Base-by-base conservation (phyloP, 2,329 filamentous ascomycete genomes). In the Colletotrichum sp. region DNA sequence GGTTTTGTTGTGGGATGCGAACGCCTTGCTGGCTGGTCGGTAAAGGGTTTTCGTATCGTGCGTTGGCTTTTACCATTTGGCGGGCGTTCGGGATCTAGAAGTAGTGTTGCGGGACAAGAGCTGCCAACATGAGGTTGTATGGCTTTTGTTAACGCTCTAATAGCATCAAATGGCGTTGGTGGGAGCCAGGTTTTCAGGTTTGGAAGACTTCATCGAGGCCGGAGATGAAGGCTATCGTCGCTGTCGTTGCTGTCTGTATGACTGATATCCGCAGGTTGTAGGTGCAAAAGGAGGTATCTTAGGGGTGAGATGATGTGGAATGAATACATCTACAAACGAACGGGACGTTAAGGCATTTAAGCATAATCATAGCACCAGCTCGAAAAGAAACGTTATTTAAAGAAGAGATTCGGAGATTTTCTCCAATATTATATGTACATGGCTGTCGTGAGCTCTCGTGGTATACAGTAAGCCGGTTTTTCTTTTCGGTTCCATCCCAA, bases 1-100 rank as follows among this genome's bases (percentile, higher is more conserved):
- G 80, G 90, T 99, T 13, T 88, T 98, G 80, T 91, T 99, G 8
- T 99, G 96, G 96, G 97, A 99, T 87, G 95, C 96, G 52, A 93
- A 89, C 77, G 85, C 87, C 78, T 78, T 91, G 48, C 83, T 86
- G 68, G 71, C 64, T 3, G 74, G 71, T 55, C 30, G 71, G 77
- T 80, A 48, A 78, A 24, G 26, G 13, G 32, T 34, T 55, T 68
- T 10, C 24, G 22, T 44, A 8, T 39, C 15, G 30, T 55, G 10
- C 28, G 28, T 62, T 44, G 63, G 26, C 30, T 26, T 75, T 68
- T 22, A 30, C 12, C 60, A 55, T 55, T 10, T 32, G 48, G 22
- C 36, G 32, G 74, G 74, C 70, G 70, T 76, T 76, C 28, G 8
- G 44, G 39, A 24, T 39, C 52, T 62, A 67, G 52, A 48, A 32